Conservation (phyloP, 2,329 filamentous ascomycete species). For the Pseudogymnoascus sp. region DNA sequence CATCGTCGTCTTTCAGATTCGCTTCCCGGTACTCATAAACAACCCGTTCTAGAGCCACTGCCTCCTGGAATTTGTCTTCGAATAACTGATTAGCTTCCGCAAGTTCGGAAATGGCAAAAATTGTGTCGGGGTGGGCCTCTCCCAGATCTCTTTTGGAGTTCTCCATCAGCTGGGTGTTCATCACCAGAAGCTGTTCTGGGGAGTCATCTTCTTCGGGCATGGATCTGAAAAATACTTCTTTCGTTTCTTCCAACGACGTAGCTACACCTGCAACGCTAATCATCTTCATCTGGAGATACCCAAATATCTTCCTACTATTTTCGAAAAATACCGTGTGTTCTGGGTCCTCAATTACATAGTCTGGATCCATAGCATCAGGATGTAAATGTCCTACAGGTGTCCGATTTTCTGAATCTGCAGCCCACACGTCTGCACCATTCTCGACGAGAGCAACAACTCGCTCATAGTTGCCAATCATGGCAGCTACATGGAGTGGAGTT, state of each 20-base stretch:
- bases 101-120: not conserved
- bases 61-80: not conserved
- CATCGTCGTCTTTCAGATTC: not conserved
- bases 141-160: not conserved
- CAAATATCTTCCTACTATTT: not conserved
- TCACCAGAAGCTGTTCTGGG: not conserved
- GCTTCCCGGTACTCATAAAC: not conserved
- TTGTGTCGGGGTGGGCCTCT: not conserved
- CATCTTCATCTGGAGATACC: not conserved
- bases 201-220: not conserved
- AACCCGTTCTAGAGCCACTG: not conserved
- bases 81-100: not conserved
- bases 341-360: not conserved
- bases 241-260: not conserved
- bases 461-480: not conserved
- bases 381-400: not conserved
- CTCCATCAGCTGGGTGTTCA: not conserved
- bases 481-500: not conserved
- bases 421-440: not conserved
- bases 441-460: not conserved
- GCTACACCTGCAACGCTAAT: not conserved
- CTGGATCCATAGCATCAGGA: not conserved
- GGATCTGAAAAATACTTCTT: not conserved
- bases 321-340: not conserved
- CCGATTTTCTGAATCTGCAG: not conserved